Percentiles rank a stretch among this genome's conserved stretches.
Evolutionary conservation across 108 stramenopile species (phyloP).

Genomic region (Chaetoceros tenuissimus): DNA sequence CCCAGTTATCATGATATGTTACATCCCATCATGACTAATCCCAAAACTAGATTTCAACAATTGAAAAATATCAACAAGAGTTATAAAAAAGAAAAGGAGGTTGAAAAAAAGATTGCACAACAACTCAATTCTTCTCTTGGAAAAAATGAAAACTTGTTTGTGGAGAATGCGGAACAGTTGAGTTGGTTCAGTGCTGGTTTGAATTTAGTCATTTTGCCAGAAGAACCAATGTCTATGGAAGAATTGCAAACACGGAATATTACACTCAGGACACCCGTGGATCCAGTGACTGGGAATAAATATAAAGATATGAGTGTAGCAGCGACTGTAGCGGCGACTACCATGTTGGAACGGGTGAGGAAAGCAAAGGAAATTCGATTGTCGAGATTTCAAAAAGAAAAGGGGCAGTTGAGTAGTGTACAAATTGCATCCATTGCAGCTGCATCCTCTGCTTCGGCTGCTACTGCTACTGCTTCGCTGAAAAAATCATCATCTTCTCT

Average conservation of each 20-base stretch:
- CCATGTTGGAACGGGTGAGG: constrained; percentile 59
- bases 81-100: constrained; percentile 45
- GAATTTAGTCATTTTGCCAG: constrained; percentile 55
- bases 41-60: constrained; percentile 7
- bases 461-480: too few species aligned
- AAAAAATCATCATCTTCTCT: too few species aligned
- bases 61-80: constrained; percentile 17
- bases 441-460: too few species aligned
- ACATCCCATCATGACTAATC: constrained; percentile 32
- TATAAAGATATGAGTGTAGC: constrained; percentile 47
- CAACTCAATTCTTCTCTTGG: constrained; percentile 26
- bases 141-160: constrained; percentile 11
- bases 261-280: constrained; percentile 26
- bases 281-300: constrained; percentile 43
- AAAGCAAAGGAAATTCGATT: constrained; percentile 22
- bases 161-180: constrained; percentile 42
- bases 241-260: constrained; percentile 26
- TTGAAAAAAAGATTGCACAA: constrained; percentile 48
- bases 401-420: constrained; percentile 8
- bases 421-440: constrained; percentile 6
- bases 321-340: constrained; percentile 56
- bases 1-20: not conserved
- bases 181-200: constrained; percentile 53
- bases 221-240: constrained; percentile 23
- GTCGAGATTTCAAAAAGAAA: not conserved